Evolutionary conservation across 75 land plant genomes (phyloP).

Genomic region (Cunninghamia lanceolata): DNA sequence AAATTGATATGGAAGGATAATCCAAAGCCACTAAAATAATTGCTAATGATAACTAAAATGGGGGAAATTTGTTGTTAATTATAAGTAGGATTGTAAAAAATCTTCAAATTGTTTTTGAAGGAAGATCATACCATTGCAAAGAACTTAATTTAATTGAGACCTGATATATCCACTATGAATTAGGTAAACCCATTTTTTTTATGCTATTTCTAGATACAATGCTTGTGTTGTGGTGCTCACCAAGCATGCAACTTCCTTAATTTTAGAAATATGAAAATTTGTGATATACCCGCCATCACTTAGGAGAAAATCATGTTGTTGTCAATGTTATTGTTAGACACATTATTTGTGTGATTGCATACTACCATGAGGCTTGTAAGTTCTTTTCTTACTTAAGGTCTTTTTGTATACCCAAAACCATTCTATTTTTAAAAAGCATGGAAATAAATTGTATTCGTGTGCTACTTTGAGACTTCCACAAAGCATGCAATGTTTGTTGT

Average conservation of each 20-base stretch:
- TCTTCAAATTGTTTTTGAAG: too few relatives aligned
- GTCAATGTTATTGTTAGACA: too few relatives aligned
- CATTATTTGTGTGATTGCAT: not conserved
- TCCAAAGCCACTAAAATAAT: too few relatives aligned
- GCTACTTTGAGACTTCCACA: not conserved
- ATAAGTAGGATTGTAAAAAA: too few relatives aligned
- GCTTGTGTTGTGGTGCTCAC: too few relatives aligned
- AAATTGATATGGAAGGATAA: too few relatives aligned
- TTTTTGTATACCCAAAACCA: not conserved
- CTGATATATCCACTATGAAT: not conserved
- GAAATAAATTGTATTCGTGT: not conserved
- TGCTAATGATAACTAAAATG: too few relatives aligned
- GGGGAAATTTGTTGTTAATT: too few relatives aligned
- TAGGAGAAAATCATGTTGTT: not conserved
- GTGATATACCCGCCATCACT: not conserved
- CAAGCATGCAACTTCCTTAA: not conserved
- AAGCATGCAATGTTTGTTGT: not conserved
- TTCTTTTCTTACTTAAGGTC: not conserved
- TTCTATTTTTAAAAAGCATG: not conserved
- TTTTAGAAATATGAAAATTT: not conserved
- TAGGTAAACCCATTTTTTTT: not conserved
- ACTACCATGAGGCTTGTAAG: not conserved
- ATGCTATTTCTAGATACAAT: too few relatives aligned
- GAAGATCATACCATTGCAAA: too few relatives aligned
- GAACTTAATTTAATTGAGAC: too few relatives aligned